phyloP scores from a whole-genome alignment of 2,329 filamentous ascomycete species.

The Rachicladosporium sp. region DNA sequence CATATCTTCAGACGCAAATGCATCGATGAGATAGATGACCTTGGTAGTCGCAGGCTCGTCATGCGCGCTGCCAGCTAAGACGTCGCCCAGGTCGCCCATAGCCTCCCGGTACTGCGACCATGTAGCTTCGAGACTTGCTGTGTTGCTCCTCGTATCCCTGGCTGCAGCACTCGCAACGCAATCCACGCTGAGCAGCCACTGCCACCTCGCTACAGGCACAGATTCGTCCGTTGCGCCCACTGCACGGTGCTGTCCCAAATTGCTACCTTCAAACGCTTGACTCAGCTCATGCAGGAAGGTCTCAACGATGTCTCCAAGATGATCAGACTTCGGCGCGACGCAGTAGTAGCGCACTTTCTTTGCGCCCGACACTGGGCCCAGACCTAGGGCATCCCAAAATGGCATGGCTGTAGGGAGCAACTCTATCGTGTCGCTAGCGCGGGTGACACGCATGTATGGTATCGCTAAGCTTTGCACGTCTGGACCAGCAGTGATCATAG shows the following conservation, averaged over 20 bases:
- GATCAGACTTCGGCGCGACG: constrained; percentile 54
- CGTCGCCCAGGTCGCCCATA: no score
- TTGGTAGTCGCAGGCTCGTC: no score
- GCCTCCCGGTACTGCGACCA: no score
- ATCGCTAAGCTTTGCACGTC: constrained; percentile 43
- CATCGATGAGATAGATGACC: no score
- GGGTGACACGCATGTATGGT: constrained; percentile 60
- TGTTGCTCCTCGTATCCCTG: no score
- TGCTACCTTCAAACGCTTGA: constrained; percentile 60
- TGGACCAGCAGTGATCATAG: constrained; percentile 17
- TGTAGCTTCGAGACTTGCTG: no score
- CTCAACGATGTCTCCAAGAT: constrained; percentile 47
- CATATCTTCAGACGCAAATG: no score
- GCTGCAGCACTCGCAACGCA: no score
- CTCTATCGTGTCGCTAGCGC: constrained; percentile 57
- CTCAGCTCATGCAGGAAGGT: constrained; percentile 57
- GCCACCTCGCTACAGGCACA: no score
- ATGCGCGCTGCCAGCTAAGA: no score
- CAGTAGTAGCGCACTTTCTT: constrained; percentile 64
- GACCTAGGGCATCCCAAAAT: constrained; percentile 72
- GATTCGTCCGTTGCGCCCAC: no score
- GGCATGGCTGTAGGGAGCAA: constrained; percentile 60
- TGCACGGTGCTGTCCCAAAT: constrained; percentile 41
- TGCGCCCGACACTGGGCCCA: constrained; percentile 56
- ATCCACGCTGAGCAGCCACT: no score